Conservation (phyloP, 1,284 basidiomycete species). For the Moniliella sp. region DNA sequence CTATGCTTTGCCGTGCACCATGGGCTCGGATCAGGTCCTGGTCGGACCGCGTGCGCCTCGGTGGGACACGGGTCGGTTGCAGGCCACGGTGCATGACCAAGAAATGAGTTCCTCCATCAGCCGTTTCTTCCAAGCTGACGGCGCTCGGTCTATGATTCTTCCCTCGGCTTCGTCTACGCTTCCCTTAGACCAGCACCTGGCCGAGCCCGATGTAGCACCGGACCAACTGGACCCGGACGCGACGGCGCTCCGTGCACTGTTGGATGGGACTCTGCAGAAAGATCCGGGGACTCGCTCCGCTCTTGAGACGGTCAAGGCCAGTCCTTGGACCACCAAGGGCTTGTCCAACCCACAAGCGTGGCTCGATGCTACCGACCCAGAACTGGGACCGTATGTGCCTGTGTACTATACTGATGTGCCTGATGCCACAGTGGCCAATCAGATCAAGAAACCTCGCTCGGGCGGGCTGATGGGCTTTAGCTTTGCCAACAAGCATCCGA, state of each 20-base stretch:
- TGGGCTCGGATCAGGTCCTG: conserved; percentile 40
- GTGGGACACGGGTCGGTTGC: neutral
- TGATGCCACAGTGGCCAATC: no score
- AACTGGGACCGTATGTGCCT: no score
- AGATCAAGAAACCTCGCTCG: no score
- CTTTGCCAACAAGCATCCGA: no score
- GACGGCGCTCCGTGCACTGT: neutral
- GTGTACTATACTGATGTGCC: no score
- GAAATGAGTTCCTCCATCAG: conserved; percentile 37
- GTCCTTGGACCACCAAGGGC: conserved; percentile 59
- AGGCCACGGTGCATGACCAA: conserved; percentile 4
- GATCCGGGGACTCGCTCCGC: conserved; percentile 56
- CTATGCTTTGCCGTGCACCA: conserved; percentile 49
- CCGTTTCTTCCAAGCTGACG: neutral
- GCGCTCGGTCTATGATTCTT: neutral
- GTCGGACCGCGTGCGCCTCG: conserved; percentile 7
- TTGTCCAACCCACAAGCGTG: conserved; percentile 53
- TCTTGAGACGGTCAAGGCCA: conserved; percentile 58
- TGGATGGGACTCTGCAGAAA: conserved; percentile 56
- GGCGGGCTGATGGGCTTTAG: no score
- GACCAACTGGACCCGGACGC: conserved; percentile 42
- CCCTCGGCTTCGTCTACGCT: neutral
- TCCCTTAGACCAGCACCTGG: conserved; percentile 1
- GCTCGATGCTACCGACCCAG: conserved; percentile 53
- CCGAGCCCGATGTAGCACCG: conserved; percentile 38